Base-by-base conservation (phyloP, 2,329 filamentous ascomycete genomes). In the Diplodia scrobiculata region DNA sequence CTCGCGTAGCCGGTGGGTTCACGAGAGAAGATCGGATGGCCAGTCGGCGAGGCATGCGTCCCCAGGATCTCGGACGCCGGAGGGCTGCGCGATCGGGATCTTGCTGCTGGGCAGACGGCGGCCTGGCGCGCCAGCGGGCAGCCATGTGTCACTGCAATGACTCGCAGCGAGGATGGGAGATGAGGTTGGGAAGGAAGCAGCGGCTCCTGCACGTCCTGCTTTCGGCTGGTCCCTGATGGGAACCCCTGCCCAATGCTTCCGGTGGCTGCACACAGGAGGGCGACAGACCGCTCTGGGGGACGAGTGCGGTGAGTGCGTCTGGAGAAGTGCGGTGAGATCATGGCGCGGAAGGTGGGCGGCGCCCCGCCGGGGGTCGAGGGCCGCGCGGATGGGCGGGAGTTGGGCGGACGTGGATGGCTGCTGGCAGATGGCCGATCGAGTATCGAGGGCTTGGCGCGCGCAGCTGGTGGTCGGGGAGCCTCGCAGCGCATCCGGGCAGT, bases 281-380 rank as follows among this genome's bases (percentile, higher is more conserved):
- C 58, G 58, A 62, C 58, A 62, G 58, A 50, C 58, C 58, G 58
- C 58, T 50, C 25, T 29, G 58, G 19, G 58, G 58, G 34, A 50
- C 58, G 58, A 36, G 58, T 62, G 58, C 58, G 58, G 58, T 62
- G 58, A 62, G 58, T 14, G 29, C 29, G 13, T 50, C 58, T 62
- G 58, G 58, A 62, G 58, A 62, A 62, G 58, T 62, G 58, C 58
- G 58, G 58, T 62, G 58, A 62, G 45, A 62, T 62, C 58, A 62
- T 62, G 58, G 58, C 58, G 58, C 58, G 58, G 58, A 62, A 36
- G 58, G 58, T 50, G 58, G 29, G 58, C 45, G 45, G 45, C 58
- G 58, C 41, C 41, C 41, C 58, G 58, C 41, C 58, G 58, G 58
- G 17, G 13, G 41, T 19, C n/a, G 41, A 62, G 41, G 58, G 45